Evolutionary conservation across 2,329 filamentous ascomycete genomes (phyloP).

Genomic region (Alternaria ethzedia): DNA sequence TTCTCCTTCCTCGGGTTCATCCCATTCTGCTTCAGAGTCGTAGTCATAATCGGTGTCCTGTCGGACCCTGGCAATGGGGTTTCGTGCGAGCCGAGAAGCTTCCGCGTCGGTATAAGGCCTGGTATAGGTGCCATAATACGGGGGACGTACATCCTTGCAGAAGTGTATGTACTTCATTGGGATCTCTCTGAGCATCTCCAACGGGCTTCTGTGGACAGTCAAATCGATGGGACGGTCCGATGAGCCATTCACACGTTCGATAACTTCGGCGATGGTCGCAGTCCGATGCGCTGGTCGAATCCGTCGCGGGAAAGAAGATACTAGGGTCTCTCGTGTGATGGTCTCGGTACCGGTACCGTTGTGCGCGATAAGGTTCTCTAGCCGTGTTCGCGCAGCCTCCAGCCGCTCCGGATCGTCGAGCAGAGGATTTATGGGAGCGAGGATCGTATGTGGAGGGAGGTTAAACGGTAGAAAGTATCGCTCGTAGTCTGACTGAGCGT

Average conservation of each 20-base stretch:
- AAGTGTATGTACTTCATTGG: constrained; percentile 70
- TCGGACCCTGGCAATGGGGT: constrained; percentile 62
- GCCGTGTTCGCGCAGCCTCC: constrained; percentile 32
- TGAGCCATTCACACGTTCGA: constrained; percentile 54
- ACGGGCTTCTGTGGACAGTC: constrained; percentile 46
- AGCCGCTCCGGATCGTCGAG: constrained; percentile 37
- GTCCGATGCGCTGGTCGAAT: constrained; percentile 23
- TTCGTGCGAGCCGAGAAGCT: constrained; percentile 58
- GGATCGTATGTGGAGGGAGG: constrained; percentile 71
- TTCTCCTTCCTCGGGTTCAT: constrained; percentile 75
- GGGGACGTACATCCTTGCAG: constrained; percentile 66
- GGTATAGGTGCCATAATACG: constrained; percentile 77
- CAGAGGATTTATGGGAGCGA: constrained; percentile 63
- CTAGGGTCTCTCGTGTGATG: constrained; percentile 23
- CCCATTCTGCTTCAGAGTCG: constrained; percentile 85
- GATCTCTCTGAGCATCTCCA: constrained; percentile 59
- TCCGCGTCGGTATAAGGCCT: constrained; percentile 58
- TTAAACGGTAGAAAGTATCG: constrained; percentile 83
- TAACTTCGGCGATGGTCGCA: constrained; percentile 43
- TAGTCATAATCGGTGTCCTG: constrained; percentile 78
- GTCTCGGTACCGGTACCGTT: constrained; percentile 21
- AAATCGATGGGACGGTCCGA: constrained; percentile 52
- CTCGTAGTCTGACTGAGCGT: constrained; percentile 54
- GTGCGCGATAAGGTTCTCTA: constrained; percentile 33
- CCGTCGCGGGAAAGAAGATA: constrained; percentile 21